phyloP scores from a whole-genome alignment of 2,329 filamentous ascomycete species.

The Fonsecaea erecta region DNA sequence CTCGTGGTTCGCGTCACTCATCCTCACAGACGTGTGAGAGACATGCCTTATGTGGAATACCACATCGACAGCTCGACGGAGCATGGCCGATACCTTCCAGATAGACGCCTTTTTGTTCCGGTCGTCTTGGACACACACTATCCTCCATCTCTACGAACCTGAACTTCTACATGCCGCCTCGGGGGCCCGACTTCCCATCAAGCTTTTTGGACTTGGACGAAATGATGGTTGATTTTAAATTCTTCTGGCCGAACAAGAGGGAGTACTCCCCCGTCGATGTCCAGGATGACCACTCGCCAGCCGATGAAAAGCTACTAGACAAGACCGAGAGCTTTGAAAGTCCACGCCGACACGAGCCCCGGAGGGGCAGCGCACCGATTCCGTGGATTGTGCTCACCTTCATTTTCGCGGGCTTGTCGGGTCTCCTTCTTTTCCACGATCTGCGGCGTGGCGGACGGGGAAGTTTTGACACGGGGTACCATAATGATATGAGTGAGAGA shows the following conservation, averaged over 20 bases:
- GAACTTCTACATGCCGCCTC: background rate
- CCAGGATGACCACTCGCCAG: background rate
- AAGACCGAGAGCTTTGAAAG: background rate
- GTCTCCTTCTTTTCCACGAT: slow-evolving; percentile 3
- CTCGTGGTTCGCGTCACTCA: too few species aligned
- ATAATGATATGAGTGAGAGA: slow-evolving; percentile 7
- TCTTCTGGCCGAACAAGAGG: background rate
- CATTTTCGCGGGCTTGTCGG: slow-evolving; percentile 4
- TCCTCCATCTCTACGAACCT: too few species aligned
- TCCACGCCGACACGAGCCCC: background rate
- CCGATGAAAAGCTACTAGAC: background rate
- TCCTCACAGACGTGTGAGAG: too few species aligned
- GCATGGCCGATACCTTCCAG: too few species aligned
- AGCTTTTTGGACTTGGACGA: slow-evolving; percentile 6
- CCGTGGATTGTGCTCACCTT: slow-evolving; percentile 4
- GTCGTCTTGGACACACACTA: too few species aligned
- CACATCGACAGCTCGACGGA: too few species aligned
- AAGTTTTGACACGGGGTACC: background rate
- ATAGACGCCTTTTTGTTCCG: too few species aligned
- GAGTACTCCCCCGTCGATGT: background rate
- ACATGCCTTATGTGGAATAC: too few species aligned
- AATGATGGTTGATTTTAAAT: slow-evolving; percentile 14
- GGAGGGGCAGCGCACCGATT: background rate
- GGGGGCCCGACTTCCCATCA: background rate
- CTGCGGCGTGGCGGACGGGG: slow-evolving; percentile 5